These are phyloP conservation scores for Kluyveromyces nonfermentans DNA, from an alignment of 805 yeast species.

Conservation along the genomic window DNA sequence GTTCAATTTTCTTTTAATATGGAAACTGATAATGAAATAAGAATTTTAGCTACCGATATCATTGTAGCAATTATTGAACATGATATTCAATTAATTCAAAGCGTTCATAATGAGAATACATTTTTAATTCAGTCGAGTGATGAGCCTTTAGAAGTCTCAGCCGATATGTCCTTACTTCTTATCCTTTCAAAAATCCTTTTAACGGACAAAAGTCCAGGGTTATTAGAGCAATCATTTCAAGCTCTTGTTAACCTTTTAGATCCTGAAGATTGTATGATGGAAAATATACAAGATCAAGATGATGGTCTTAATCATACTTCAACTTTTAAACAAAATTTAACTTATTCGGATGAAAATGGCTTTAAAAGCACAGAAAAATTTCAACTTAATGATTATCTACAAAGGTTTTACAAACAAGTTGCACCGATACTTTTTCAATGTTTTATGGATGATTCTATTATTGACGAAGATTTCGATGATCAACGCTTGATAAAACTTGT, in stretches of 20 bases:
- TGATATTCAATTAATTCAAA: slow-evolving; percentile 54
- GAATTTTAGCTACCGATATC: slow-evolving; percentile 71
- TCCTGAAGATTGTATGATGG: slow-evolving; percentile 33
- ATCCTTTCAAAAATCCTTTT: slow-evolving; percentile 51
- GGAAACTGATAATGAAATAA: slow-evolving; percentile 30
- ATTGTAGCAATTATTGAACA: slow-evolving; percentile 76
- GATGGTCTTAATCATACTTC: background rate
- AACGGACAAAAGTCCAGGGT: slow-evolving; percentile 56
- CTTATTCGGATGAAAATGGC: slow-evolving; percentile 8
- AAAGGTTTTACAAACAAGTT: slow-evolving; percentile 51
- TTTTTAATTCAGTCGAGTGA: slow-evolving; percentile 4
- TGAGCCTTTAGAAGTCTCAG: slow-evolving; percentile 7
- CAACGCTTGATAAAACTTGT: slow-evolving; percentile 49
- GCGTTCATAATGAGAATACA: slow-evolving; percentile 17
- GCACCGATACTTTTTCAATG: slow-evolving; percentile 50
- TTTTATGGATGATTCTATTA: slow-evolving; percentile 30
- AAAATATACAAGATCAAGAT: slow-evolving; percentile 11
- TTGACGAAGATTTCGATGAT: slow-evolving; percentile 25
- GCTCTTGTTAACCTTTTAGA: slow-evolving; percentile 70
- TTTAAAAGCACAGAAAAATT: slow-evolving; percentile 8
- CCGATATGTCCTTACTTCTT: slow-evolving; percentile 48
- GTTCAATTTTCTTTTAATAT: slow-evolving; percentile 63
- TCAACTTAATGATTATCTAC: slow-evolving; percentile 29
- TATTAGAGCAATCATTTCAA: slow-evolving; percentile 75
- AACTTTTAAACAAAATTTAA: slow-evolving; percentile 6